Evolutionary conservation across 305 asterid genomes (phyloP).

Genomic region (Ruellia speciosa): DNA sequence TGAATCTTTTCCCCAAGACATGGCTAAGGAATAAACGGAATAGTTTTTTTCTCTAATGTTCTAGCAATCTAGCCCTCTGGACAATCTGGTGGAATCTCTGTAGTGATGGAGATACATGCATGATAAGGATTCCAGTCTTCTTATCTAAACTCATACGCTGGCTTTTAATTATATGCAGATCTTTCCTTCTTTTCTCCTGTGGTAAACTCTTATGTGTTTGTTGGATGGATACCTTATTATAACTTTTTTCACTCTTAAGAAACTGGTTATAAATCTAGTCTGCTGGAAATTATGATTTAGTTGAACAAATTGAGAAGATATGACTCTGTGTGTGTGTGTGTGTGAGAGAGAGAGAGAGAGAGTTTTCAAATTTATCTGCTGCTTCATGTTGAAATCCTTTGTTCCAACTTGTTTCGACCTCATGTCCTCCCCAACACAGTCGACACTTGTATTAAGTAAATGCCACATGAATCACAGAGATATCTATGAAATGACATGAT

Average conservation of each 20-base stretch:
- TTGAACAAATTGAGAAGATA: neutral
- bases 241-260: slow-evolving; percentile 17
- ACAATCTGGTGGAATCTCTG: neutral
- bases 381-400: neutral
- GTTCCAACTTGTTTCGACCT: too few relatives aligned
- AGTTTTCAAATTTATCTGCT: slow-evolving; percentile 11
- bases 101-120: neutral
- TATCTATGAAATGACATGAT: too few relatives aligned
- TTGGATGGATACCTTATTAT: slow-evolving; percentile 24
- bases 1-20: neutral
- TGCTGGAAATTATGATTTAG: slow-evolving; percentile 16
- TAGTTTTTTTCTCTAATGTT: neutral
- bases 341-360: neutral
- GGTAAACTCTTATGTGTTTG: slow-evolving; percentile 21
- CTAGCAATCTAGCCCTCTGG: neutral
- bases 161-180: neutral
- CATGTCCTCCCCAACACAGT: too few relatives aligned
- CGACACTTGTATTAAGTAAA: too few relatives aligned
- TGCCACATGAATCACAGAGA: too few relatives aligned
- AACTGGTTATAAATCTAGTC: slow-evolving; percentile 6
- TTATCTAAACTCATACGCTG: neutral
- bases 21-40: neutral
- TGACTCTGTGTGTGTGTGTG: neutral
- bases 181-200: neutral
- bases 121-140: neutral